Evolutionary conservation across 1,284 basidiomycete genomes (phyloP), one percentile per base, ranked within the genome.

Genomic region (Trichosporon coremiiforme): DNA sequence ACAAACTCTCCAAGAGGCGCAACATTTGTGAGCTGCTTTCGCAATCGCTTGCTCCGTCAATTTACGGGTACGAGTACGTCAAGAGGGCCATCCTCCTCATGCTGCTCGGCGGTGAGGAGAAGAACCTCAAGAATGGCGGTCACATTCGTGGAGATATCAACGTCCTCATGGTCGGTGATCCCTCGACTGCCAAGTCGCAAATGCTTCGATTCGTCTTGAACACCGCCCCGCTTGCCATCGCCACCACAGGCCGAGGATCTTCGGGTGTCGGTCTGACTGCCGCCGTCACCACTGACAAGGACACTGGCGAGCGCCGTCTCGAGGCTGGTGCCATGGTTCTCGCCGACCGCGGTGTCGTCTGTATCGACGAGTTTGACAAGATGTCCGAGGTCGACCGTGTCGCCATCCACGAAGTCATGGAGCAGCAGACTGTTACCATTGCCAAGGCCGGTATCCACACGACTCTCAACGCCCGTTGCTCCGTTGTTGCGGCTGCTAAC

Each of bases 331-430:
- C 97, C 13, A 99, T 99, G 97, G 97, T 99, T 38, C 89, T 99
- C 64, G 97, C 97, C n/a, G 97, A 99, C 83, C 90, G 95, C 72
- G 97, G 97, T 22, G 95, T 99, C 13, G 96, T 99, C 63, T 99
- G 96, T 84, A 99, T 99, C 77, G 97, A 99, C 84, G 96, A 99
- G 85, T 99, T 99, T 79, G 96, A 99, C 88, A 99, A 99, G 84
- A 99, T 99, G 96, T 95, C 93, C 36, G 97, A 99, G 77, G 88
- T 98, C 74, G 96, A 99, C 85, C 90, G 97, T 76, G 96, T 98
- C n/a, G 96, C 97, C 35, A 99, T 99, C 76, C 97, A 99, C 85
- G 97, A 99, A 89, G 97, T 98, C 78, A 99, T 99, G 97, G 96
- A 99, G 83, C 94, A 97, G 83, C 96, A 98, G 83, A 99, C 97